Evolutionary conservation across 2,329 filamentous ascomycete species (phyloP).

Genomic region (Ophiostoma himal-ulmi): DNA sequence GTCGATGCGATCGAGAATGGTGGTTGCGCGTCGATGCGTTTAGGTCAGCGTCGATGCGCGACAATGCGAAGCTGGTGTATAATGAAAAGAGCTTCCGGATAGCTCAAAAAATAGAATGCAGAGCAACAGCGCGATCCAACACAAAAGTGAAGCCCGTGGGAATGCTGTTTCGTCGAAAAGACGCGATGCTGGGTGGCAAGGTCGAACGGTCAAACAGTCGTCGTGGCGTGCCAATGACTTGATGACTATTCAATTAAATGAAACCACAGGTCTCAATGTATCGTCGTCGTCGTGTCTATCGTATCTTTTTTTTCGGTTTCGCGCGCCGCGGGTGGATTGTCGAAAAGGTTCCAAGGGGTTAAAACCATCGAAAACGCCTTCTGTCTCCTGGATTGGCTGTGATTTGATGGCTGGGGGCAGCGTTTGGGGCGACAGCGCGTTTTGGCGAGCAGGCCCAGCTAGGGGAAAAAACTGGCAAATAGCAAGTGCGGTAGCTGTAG

Average conservation of each 20-base stretch:
- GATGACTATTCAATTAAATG: not conserved
- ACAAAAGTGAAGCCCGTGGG: constrained; percentile 6
- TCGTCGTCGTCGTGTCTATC: constrained; percentile 6
- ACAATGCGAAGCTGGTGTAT: not conserved
- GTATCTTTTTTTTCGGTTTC: not conserved
- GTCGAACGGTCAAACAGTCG: not conserved
- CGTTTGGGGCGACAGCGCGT: constrained; percentile 8
- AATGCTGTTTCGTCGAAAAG: constrained; percentile 8
- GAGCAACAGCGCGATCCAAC: not conserved
- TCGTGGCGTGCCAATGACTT: not conserved
- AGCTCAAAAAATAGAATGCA: not conserved
- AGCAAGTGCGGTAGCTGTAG: not conserved
- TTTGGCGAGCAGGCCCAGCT: constrained; percentile 7
- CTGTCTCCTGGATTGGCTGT: constrained; percentile 10
- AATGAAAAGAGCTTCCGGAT: not conserved
- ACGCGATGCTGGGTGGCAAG: constrained; percentile 1
- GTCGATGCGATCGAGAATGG: not conserved
- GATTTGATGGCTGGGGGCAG: constrained; percentile 7
- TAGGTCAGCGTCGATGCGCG: not conserved
- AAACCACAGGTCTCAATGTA: not conserved
- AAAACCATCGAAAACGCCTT: constrained; percentile 10
- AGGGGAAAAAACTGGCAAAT: constrained; percentile 5
- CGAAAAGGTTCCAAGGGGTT: constrained; percentile 9
- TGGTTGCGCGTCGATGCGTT: not conserved
- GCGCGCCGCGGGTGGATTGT: constrained; percentile 12